Evolutionary conservation across 169 alveolate species (phyloP).

Genomic region (Babesia bovis): DNA sequence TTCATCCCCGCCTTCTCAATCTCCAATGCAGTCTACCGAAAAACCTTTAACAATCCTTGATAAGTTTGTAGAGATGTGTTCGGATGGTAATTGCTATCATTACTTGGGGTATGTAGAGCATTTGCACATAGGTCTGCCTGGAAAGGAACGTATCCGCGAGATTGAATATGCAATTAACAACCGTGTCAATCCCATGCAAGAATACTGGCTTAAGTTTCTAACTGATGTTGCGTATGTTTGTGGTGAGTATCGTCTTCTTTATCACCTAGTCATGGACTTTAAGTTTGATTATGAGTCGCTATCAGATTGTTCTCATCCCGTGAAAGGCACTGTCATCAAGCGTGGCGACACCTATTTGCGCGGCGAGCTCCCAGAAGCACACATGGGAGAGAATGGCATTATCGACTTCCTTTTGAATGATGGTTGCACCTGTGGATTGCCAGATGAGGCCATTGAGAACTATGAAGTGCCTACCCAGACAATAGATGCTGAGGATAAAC

Average conservation of each 20-base stretch:
- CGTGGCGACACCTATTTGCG: conserved; percentile 48
- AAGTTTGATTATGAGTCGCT: conserved; percentile 29
- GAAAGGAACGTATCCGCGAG: conserved; percentile 46
- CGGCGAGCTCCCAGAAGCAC: conserved; percentile 23
- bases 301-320: conserved; percentile 44
- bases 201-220: conserved; percentile 45
- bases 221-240: conserved; percentile 50
- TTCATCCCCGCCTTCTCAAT: neutral
- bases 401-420: conserved; percentile 3
- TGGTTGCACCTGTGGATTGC: neutral
- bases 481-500: no score
- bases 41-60: conserved; percentile 33
- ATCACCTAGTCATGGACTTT: conserved; percentile 58
- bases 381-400: neutral
- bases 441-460: no score
- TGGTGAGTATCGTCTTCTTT: conserved; percentile 36
- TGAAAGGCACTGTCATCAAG: conserved; percentile 28
- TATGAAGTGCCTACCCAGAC: no score
- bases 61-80: conserved; percentile 49
- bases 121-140: neutral
- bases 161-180: conserved; percentile 46
- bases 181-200: conserved; percentile 56
- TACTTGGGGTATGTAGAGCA: conserved; percentile 42
- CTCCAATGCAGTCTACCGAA: no score
- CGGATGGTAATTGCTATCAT: conserved; percentile 1